Percentiles rank a stretch among this genome's conserved stretches.
These are phyloP conservation scores for Noccaea caerulescens DNA, from an alignment of 345 rosid species.

Conservation along the genomic window DNA sequence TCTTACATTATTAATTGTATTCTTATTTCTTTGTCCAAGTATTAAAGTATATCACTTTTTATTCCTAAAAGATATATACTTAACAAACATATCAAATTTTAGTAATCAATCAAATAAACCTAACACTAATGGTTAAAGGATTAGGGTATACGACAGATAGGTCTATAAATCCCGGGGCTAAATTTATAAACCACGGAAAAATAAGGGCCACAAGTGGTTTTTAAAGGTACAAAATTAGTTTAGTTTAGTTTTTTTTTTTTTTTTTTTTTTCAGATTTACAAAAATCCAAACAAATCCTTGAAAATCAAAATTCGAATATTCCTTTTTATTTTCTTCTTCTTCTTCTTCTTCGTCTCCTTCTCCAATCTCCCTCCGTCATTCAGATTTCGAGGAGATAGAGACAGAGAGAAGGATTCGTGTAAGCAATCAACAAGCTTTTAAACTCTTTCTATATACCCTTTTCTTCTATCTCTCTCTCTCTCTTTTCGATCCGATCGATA, in stretches of 20 bases:
- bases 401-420: constrained; percentile 28
- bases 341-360: constrained; percentile 3
- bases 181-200: constrained; percentile 6
- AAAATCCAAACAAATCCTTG: constrained; percentile 22
- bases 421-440: constrained; percentile 33
- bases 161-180: constrained; percentile 21
- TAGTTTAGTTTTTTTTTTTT: not conserved
- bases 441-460: not conserved
- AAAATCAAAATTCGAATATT: constrained; percentile 47
- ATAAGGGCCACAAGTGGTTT: constrained; percentile 10
- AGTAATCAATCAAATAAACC: not conserved
- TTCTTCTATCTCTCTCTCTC: constrained; percentile 25
- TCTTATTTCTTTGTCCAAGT: constrained; percentile 20
- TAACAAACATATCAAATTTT: not conserved
- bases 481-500: not conserved
- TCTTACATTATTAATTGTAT: not conserved
- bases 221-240: constrained; percentile 16
- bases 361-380: constrained; percentile 34
- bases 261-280: not conserved
- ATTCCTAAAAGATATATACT: not conserved
- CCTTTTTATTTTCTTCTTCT: not conserved
- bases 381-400: constrained; percentile 29
- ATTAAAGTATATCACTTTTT: not conserved
- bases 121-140: not conserved
- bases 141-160: not conserved